Evolutionary conservation across 2,329 filamentous ascomycete species (phyloP).

Genomic region (Plenodomus tracheiphilus): DNA sequence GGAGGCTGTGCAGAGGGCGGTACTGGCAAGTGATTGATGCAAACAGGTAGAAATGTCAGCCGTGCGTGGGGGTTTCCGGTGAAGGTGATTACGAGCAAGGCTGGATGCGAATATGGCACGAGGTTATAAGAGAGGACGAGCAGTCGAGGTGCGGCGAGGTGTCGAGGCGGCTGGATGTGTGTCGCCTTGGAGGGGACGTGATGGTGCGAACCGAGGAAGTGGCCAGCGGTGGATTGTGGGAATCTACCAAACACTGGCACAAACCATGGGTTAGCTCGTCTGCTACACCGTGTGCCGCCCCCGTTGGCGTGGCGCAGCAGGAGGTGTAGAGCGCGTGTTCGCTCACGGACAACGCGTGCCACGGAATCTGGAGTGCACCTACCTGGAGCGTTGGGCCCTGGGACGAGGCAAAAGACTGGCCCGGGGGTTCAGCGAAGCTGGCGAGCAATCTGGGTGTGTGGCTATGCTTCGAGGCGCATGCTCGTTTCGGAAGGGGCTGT

Average conservation of each 20-base stretch:
- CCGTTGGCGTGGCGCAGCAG: no score
- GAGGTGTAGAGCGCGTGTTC: no score
- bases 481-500: constrained; percentile 7
- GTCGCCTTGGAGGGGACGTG: not conserved
- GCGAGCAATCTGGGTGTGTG: constrained; percentile 4
- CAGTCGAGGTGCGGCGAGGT: not conserved
- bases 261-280: not conserved
- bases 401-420: not conserved
- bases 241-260: not conserved
- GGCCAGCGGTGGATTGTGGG: constrained; percentile 3
- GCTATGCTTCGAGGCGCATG: constrained; percentile 11
- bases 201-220: constrained; percentile 1
- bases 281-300: not conserved
- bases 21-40: constrained; percentile 29
- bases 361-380: not conserved
- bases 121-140: constrained; percentile 1
- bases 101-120: constrained; percentile 26
- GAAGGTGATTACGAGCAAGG: constrained; percentile 19
- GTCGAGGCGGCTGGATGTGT: constrained; percentile 10
- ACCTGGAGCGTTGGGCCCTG: constrained; percentile 4
- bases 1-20: constrained; percentile 7
- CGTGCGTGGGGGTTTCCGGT: constrained; percentile 37
- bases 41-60: constrained; percentile 30
- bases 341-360: not conserved
- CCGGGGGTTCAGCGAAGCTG: constrained; percentile 2